Conservation (phyloP, 2,329 filamentous ascomycete genomes). For the Chalaropsis ovoidea region DNA sequence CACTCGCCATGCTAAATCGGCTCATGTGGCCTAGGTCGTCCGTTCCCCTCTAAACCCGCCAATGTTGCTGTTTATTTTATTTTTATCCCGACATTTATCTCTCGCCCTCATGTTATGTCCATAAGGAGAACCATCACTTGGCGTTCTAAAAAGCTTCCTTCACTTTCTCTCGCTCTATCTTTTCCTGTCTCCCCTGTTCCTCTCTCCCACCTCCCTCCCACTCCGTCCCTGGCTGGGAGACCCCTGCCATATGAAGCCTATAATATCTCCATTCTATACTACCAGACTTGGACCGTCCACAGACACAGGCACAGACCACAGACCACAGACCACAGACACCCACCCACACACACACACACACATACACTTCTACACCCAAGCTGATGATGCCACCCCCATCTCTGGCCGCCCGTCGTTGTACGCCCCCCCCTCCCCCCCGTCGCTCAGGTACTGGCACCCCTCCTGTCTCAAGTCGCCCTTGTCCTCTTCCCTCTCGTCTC, state of each 20-base stretch:
- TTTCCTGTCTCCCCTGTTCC: slow-evolving; percentile 9
- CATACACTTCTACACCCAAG: slow-evolving; percentile 1
- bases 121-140: slow-evolving; percentile 1
- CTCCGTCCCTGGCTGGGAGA: neutral
- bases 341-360: no score
- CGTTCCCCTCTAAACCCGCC: neutral
- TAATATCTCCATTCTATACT: neutral
- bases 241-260: slow-evolving; percentile 5
- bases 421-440: slow-evolving; percentile 40
- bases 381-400: neutral
- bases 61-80: slow-evolving; percentile 7
- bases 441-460: slow-evolving; percentile 32
- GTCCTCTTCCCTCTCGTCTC: slow-evolving; percentile 33
- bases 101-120: neutral
- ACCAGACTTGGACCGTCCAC: slow-evolving; percentile 8
- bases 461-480: slow-evolving; percentile 32
- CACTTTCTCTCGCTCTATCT: slow-evolving; percentile 8
- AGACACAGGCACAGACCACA: slow-evolving; percentile 10
- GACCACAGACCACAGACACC: neutral
- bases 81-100: slow-evolving; percentile 10
- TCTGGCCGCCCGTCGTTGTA: neutral
- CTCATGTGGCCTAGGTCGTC: neutral
- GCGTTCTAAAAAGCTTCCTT: slow-evolving; percentile 14
- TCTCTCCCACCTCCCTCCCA: neutral
- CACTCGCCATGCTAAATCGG: slow-evolving; percentile 2